Percentiles rank a stretch among this genome's conserved stretches.
Evolutionary conservation across 2,329 filamentous ascomycete genomes (phyloP).

Genomic region (Talaromyces sp.): DNA sequence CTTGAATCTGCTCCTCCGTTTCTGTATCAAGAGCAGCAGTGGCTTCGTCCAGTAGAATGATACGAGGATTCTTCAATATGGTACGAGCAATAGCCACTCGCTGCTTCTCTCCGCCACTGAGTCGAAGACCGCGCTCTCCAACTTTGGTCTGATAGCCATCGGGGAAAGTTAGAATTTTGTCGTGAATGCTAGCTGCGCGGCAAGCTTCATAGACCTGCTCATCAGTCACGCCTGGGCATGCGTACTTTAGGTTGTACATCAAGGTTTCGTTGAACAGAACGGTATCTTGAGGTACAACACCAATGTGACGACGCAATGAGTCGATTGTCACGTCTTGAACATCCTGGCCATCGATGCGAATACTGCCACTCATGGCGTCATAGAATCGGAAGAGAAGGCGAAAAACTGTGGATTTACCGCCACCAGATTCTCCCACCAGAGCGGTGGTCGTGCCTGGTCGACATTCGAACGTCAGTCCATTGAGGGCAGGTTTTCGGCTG

Average conservation of each 20-base stretch:
- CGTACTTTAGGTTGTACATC: slow-evolving; percentile 93
- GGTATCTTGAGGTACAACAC: slow-evolving; percentile 94
- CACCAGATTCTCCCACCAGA: slow-evolving; percentile 92
- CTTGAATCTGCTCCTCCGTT: slow-evolving; percentile 89
- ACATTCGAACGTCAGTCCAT: slow-evolving; percentile 80
- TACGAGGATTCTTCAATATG: slow-evolving; percentile 84
- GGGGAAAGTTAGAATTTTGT: slow-evolving; percentile 84
- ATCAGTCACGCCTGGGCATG: slow-evolving; percentile 73
- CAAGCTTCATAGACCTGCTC: slow-evolving; percentile 80
- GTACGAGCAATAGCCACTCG: slow-evolving; percentile 89
- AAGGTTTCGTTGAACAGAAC: slow-evolving; percentile 90
- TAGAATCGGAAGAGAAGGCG: slow-evolving; percentile 96
- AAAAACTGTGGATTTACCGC: slow-evolving; percentile 95
- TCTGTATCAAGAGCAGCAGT: slow-evolving; percentile 88
- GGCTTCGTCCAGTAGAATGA: slow-evolving; percentile 90
- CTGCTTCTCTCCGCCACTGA: slow-evolving; percentile 91
- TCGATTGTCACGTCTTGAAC: slow-evolving; percentile 87
- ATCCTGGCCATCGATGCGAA: slow-evolving; percentile 78
- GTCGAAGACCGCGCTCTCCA: slow-evolving; percentile 78
- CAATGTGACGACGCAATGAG: slow-evolving; percentile 85
- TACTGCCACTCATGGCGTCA: slow-evolving; percentile 73
- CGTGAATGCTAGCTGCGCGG: slow-evolving; percentile 82
- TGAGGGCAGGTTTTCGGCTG: slow-evolving; percentile 75
- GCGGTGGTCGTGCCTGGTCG: slow-evolving; percentile 88
- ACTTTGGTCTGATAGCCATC: slow-evolving; percentile 87